Percentiles rank a stretch among this genome's conserved stretches.
phyloP scores from a whole-genome alignment of 2,329 filamentous ascomycete genomes.

The Pseudofabraea citricarpa region DNA sequence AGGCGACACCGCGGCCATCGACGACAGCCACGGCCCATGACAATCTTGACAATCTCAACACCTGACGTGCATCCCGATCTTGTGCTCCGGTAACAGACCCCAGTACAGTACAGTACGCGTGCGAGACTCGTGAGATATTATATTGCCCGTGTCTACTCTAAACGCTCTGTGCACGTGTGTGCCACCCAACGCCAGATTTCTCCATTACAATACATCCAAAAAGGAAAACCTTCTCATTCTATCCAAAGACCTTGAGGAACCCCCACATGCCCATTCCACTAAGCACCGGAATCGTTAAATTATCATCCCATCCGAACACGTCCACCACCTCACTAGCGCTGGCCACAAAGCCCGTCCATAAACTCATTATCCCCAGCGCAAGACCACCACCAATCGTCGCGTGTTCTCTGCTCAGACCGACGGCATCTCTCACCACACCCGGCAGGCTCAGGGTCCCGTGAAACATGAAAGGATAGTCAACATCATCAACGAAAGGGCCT shows the following conservation, averaged over 20 bases:
- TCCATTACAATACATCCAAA: too few relatives aligned
- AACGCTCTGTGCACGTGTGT: too few relatives aligned
- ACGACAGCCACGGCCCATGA: too few relatives aligned
- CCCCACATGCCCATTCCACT: conserved; percentile 87
- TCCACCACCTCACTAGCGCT: conserved; percentile 88
- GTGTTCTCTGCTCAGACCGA: conserved; percentile 57
- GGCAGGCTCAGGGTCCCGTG: conserved; percentile 72
- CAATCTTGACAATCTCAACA: too few relatives aligned
- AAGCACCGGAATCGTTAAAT: conserved; percentile 90
- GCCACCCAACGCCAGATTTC: not conserved
- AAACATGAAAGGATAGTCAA: conserved; percentile 73
- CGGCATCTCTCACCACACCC: conserved; percentile 44
- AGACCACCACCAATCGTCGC: conserved; percentile 62
- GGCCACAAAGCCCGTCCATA: conserved; percentile 85
- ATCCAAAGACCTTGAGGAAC: conserved; percentile 81
- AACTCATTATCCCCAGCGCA: conserved; percentile 74
- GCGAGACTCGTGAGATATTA: too few relatives aligned
- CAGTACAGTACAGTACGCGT: too few relatives aligned
- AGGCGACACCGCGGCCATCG: too few relatives aligned
- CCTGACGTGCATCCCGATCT: too few relatives aligned
- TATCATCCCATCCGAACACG: conserved; percentile 93
- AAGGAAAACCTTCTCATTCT: conserved; percentile 13
- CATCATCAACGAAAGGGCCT: conserved; percentile 64
- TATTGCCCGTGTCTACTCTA: too few relatives aligned
- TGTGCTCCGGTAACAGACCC: too few relatives aligned